phyloP scores from a whole-genome alignment of 179 eudicot species.

The Vitellaria paradoxa region DNA sequence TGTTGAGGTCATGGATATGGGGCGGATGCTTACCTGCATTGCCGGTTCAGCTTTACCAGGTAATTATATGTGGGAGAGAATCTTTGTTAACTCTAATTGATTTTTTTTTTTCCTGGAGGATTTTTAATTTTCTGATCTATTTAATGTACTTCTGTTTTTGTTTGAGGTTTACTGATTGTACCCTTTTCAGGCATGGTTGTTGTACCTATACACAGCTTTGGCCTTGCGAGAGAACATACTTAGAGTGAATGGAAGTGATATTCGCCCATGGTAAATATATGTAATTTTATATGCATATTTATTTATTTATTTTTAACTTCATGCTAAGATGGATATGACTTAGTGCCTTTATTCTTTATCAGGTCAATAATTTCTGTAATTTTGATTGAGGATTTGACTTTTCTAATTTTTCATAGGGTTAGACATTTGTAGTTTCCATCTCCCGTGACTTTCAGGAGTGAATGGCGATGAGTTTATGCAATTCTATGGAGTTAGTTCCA shows the following conservation, averaged over 20 bases:
- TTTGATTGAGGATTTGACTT: background rate
- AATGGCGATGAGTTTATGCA: background rate
- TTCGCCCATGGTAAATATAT: constrained; percentile 53
- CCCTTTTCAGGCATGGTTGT: constrained; percentile 53
- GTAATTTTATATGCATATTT: background rate
- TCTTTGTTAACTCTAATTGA: background rate
- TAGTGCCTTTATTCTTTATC: background rate
- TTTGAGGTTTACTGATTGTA: constrained; percentile 11
- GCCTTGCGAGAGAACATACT: constrained; percentile 60
- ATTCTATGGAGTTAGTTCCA: background rate
- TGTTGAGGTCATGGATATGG: constrained; percentile 44
- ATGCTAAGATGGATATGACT: background rate
- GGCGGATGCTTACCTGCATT: constrained; percentile 56
- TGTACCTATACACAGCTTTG: constrained; percentile 51
- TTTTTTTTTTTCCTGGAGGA: no score
- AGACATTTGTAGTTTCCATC: background rate
- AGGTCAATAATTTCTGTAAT: background rate
- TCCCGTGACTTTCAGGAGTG: background rate
- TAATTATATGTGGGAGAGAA: background rate
- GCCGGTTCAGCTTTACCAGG: constrained; percentile 66
- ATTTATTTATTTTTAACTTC: constrained; percentile 9
- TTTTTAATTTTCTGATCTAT: background rate
- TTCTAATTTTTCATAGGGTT: background rate
- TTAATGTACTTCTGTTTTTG: background rate
- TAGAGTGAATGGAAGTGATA: constrained; percentile 62